These are phyloP conservation scores for Amanita polypyramis DNA, from an alignment of 768 basidiomycete species.

Conservation along the genomic window DNA sequence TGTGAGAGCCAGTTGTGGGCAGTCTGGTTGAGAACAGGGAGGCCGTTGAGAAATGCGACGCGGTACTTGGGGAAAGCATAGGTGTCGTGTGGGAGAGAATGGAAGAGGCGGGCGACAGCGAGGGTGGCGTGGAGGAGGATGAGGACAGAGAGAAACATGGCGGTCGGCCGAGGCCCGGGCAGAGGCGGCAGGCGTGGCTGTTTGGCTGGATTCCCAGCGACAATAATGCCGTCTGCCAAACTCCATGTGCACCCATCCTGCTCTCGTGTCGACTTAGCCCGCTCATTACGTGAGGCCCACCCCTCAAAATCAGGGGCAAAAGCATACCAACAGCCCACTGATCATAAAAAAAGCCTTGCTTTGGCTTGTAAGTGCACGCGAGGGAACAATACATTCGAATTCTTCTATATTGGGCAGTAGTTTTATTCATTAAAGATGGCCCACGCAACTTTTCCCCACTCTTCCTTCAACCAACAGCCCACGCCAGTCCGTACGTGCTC, in stretches of 20 bases:
- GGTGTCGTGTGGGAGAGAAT: conserved; percentile 71
- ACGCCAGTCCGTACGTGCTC: conserved; percentile 18
- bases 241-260: neutral
- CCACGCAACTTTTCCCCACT: conserved; percentile 46
- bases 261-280: neutral
- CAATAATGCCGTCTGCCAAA: neutral
- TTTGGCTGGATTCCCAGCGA: conserved; percentile 7
- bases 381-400: conserved; percentile 44
- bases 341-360: conserved; percentile 51
- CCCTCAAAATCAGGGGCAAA: conserved; percentile 50
- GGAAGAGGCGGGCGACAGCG: conserved; percentile 35
- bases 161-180: conserved; percentile 17
- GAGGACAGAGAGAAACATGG: conserved; percentile 14
- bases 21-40: conserved; percentile 64
- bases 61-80: conserved; percentile 77
- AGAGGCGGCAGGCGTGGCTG: too few relatives aligned
- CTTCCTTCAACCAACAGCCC: conserved; percentile 30
- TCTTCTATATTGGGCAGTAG: conserved; percentile 63
- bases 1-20: conserved; percentile 65
- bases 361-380: conserved; percentile 52
- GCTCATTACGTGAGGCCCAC: conserved; percentile 48
- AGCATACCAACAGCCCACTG: conserved; percentile 29
- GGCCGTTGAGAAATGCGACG: conserved; percentile 68
- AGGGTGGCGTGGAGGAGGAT: conserved; percentile 19
- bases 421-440: conserved; percentile 71